phyloP scores from a whole-genome alignment of 2,329 filamentous ascomycete species.

The Cadophora gregata region DNA sequence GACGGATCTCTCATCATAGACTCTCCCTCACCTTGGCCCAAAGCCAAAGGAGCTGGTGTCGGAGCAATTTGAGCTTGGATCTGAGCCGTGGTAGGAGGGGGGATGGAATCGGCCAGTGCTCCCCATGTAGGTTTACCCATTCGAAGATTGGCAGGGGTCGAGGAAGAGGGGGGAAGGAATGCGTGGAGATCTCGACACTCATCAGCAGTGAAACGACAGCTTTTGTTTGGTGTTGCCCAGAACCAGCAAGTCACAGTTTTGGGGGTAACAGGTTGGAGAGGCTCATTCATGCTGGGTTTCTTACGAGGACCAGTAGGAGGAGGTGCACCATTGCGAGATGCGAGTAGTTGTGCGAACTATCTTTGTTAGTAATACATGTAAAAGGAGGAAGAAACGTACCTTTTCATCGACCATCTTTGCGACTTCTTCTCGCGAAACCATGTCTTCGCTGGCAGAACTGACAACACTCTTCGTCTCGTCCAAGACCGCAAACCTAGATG shows the following conservation, averaged over 20 bases:
- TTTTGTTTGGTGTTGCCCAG: constrained; percentile 23
- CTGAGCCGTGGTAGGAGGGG: constrained; percentile 15
- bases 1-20: background rate
- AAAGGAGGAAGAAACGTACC: constrained; percentile 19
- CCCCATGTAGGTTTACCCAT: constrained; percentile 38
- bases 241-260: constrained; percentile 38
- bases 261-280: constrained; percentile 25
- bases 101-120: constrained; percentile 28
- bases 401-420: constrained; percentile 31
- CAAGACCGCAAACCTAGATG: constrained; percentile 29
- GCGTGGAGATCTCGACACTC: constrained; percentile 40
- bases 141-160: constrained; percentile 29
- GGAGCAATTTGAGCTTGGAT: background rate
- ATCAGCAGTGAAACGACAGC: constrained; percentile 38
- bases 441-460: constrained; percentile 12
- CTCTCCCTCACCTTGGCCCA: background rate
- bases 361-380: background rate
- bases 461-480: constrained; percentile 25
- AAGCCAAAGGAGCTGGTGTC: background rate
- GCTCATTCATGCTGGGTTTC: constrained; percentile 23
- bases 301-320: background rate
- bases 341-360: constrained; percentile 26
- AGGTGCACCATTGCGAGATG: constrained; percentile 8
- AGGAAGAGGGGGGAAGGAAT: constrained; percentile 6
- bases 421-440: constrained; percentile 29